Conservation (phyloP, 495 filamentous ascomycete species). For the Neurospora sp. region DNA sequence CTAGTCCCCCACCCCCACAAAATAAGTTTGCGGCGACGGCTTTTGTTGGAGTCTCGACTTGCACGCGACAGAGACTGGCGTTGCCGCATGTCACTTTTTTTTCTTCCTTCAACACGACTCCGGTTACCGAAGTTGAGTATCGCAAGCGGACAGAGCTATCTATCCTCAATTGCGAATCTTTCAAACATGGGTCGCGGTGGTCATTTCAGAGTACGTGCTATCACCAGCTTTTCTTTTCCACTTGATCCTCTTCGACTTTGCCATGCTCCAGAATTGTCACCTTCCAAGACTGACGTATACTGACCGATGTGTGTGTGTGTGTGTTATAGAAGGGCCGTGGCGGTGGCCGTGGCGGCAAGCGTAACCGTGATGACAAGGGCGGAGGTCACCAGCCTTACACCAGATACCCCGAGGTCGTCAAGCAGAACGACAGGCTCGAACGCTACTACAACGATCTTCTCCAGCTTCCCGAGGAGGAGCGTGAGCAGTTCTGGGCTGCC, state of each 20-base stretch:
- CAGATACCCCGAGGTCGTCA: constrained; percentile 49
- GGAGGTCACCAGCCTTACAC: constrained; percentile 24
- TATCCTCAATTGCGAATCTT: constrained; percentile 1
- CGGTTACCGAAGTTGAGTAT: constrained; percentile 2
- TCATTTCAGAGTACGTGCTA: constrained; percentile 8
- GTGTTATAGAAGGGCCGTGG: constrained; percentile 6
- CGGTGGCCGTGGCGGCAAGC: constrained; percentile 7
- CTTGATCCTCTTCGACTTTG: background rate
- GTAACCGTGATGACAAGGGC: background rate
- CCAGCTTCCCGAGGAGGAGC: constrained; percentile 63
- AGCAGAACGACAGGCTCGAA: constrained; percentile 69
- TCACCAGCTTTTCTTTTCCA: background rate
- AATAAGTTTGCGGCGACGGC: background rate
- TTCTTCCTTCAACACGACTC: constrained; percentile 9
- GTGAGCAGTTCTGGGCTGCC: constrained; percentile 67
- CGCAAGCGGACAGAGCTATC: background rate
- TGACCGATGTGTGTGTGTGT: background rate
- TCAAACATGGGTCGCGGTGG: constrained; percentile 9
- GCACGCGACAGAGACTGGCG: background rate
- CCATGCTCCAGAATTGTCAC: background rate
- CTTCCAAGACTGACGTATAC: background rate
- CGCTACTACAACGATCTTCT: constrained; percentile 71
- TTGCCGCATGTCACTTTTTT: constrained; percentile 5
- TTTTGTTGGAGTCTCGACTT: constrained; percentile 12
- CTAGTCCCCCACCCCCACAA: constrained; percentile 13